Evolutionary conservation across 1,139 yeast species (phyloP), one percentile per base, ranked within the genome.

Genomic region (Pichia sp.): DNA sequence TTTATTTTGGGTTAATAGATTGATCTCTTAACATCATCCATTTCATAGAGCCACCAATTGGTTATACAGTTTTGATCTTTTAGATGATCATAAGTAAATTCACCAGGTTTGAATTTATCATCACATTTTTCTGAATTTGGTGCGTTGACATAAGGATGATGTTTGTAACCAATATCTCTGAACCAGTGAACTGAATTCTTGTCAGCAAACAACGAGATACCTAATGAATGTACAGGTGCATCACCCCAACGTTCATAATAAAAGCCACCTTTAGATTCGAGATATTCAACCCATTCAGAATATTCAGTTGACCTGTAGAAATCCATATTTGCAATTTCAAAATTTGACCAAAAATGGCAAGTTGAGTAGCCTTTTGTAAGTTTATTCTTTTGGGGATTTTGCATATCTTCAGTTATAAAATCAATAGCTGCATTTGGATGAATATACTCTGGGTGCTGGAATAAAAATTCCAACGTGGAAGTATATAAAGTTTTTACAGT

Each of bases 241-340:
- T 86, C 96, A 1, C 96, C 96, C 95, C 95, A 86, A 50, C 95
- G 67, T 63, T 87, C 95, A 59, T 86, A 86, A 62, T 85, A 87
- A 60, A 86, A 86, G 4, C 89, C 89, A 15, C 95, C 95, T 0
- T 80, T 67, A 5, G 71, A 56, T 54, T 87, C 95, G 39, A 87
- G 68, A 60, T 73, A 67, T 43, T 82, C 71, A 54, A 82, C 78
- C 81, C 86, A 87, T 20, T 70, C 68, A 39, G 70, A 68, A 62
- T 87, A 87, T 1, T 85, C 79, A 52, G 82, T 80, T 22, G 75
- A 67, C 40, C 95, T 68, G 68, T 73, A 85, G 57, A 87, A 87
- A 56, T 85, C 88, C 83, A 87, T 76, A 57, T 85, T 83, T 23
- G 82, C 95, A 53, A 86, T 77, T 61, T 86, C 95, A 59, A 86